A percentile compares a stretch with the other conserved stretches of the same genome.
Conservation (phyloP, 2,329 filamentous ascomycete genomes). For the Fusarium austroafricanum region DNA sequence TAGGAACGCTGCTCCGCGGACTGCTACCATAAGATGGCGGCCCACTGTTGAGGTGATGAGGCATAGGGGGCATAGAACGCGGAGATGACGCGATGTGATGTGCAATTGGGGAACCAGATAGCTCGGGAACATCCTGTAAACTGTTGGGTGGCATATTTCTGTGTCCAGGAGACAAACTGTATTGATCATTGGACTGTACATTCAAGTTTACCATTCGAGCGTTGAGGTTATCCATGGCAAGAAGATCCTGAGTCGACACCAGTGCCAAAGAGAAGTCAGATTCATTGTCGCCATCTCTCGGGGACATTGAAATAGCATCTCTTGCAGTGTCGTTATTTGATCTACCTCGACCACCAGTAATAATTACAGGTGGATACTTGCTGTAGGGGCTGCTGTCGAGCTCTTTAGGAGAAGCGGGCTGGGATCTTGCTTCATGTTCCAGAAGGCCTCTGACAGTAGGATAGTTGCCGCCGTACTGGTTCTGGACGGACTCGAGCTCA, state of each 20-base stretch:
- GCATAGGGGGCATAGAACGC: conserved; percentile 53
- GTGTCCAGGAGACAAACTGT: conserved; percentile 52
- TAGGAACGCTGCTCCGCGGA: conserved; percentile 47
- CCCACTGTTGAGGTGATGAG: conserved; percentile 40
- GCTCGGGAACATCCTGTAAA: conserved; percentile 41
- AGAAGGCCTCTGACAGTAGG: conserved; percentile 66
- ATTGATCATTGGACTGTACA: conserved; percentile 51
- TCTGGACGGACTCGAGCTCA: conserved; percentile 64
- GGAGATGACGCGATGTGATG: conserved; percentile 54
- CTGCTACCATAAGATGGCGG: conserved; percentile 53
- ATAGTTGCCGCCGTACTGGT: conserved; percentile 56
- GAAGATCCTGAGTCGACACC: conserved; percentile 66
- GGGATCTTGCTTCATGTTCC: conserved; percentile 55
- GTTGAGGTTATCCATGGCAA: conserved; percentile 59
- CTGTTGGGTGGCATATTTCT: conserved; percentile 52
- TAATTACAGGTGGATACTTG: conserved; percentile 56
- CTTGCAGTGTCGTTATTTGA: conserved; percentile 47
- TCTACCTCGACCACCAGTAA: conserved; percentile 51
- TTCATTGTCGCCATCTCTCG: conserved; percentile 53
- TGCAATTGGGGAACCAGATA: conserved; percentile 50
- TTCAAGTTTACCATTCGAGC: conserved; percentile 57
- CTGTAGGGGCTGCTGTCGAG: conserved; percentile 53
- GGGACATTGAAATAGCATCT: conserved; percentile 52
- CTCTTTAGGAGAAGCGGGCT: conserved; percentile 51
- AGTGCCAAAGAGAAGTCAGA: conserved; percentile 56